phyloP scores from a whole-genome alignment of 129 eudicot species.

The Saussurea involucrata region DNA sequence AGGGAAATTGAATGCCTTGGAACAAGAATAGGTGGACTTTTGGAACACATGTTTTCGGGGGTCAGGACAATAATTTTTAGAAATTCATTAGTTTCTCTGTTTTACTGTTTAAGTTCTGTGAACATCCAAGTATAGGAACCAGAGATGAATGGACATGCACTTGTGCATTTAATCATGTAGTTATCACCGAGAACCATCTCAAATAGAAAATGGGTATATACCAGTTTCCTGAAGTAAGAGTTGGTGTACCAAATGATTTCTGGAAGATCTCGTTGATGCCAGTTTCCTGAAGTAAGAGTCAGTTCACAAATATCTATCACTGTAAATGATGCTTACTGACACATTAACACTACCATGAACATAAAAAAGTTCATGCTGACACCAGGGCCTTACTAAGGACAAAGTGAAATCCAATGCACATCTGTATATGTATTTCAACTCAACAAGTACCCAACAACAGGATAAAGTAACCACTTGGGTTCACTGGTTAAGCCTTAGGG shows the following conservation, averaged over 20 bases:
- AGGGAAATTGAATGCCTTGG: background rate
- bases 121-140: background rate
- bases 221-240: background rate
- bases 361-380: too few species aligned
- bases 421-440: too few species aligned
- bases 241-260: background rate
- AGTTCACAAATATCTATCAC: background rate
- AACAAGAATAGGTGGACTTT: background rate
- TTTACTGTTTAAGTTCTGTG: background rate
- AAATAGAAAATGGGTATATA: background rate
- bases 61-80: background rate
- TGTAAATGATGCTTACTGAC: background rate
- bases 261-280: background rate
- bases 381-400: too few species aligned
- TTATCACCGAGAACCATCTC: background rate
- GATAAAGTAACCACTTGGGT: too few species aligned
- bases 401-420: background rate
- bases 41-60: background rate
- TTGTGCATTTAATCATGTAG: background rate
- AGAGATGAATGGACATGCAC: background rate
- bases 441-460: background rate
- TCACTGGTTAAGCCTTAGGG: too few species aligned
- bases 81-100: background rate
- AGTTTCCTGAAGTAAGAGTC: background rate
- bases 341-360: too few species aligned